These are phyloP conservation scores for Austroboletus eburneus DNA, from an alignment of 768 basidiomycete genomes.

Conservation along the genomic window DNA sequence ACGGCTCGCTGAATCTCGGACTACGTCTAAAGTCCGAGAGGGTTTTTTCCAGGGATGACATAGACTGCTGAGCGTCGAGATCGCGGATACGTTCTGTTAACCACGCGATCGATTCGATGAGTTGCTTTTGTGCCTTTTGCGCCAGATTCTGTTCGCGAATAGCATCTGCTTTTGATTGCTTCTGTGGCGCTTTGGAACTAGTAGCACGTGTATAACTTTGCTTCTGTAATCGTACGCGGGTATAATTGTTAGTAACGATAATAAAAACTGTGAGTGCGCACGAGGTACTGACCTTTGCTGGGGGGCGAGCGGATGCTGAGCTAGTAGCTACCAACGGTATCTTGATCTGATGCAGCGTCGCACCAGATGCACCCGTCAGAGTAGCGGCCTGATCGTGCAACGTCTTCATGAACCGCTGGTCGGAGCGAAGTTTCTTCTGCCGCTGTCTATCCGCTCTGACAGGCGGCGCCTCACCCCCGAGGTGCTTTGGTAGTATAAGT, in stretches of 20 bases:
- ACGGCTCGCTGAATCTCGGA: constrained; percentile 38
- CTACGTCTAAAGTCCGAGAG: constrained; percentile 43
- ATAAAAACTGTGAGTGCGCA: too few species aligned
- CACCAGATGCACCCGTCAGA: constrained; percentile 59
- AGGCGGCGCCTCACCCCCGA: constrained; percentile 41
- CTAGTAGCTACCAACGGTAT: constrained; percentile 47
- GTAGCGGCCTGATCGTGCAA: constrained; percentile 59
- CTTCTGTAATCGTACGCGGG: constrained; percentile 10
- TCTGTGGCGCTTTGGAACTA: constrained; percentile 27
- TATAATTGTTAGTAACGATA: too few species aligned
- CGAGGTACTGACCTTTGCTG: constrained; percentile 21
- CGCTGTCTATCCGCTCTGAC: constrained; percentile 35
- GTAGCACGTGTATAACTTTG: constrained; percentile 8
- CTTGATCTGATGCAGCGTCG: constrained; percentile 46
- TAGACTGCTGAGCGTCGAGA: constrained; percentile 20
- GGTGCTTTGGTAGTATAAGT: constrained; percentile 48
- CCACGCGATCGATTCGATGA: constrained; percentile 44
- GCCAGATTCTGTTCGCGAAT: constrained; percentile 43
- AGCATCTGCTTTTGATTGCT: constrained; percentile 35
- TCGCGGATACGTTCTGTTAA: constrained; percentile 46
- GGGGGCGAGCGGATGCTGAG: constrained; percentile 6
- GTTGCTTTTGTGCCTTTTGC: constrained; percentile 41
- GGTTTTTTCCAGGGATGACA: constrained; percentile 26
- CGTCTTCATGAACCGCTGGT: constrained; percentile 57
- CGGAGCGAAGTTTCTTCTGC: constrained; percentile 33